These are phyloP conservation scores for Pichia inconspicua DNA, from an alignment of 1,139 yeast genomes.

Conservation along the genomic window DNA sequence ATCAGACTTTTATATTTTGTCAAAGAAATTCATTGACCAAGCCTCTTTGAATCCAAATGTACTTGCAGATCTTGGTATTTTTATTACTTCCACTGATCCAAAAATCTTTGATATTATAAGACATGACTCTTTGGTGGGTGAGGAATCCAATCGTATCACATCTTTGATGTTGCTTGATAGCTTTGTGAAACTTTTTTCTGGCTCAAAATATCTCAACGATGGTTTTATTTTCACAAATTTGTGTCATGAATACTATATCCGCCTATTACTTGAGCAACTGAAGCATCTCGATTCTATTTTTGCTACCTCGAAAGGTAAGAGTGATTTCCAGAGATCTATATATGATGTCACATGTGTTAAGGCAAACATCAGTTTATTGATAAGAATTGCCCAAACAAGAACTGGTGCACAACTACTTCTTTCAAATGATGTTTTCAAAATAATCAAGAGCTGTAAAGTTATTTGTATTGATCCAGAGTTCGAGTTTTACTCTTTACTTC, in stretches of 20 bases:
- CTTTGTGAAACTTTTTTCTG: constrained; percentile 49
- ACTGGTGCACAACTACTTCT: constrained; percentile 69
- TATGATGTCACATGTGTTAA: constrained; percentile 75
- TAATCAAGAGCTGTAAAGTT: constrained; percentile 50
- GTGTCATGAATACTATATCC: constrained; percentile 57
- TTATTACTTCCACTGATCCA: constrained; percentile 53
- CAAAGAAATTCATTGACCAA: constrained; percentile 57
- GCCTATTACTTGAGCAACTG: constrained; percentile 57
- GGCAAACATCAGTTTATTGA: constrained; percentile 58
- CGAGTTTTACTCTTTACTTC: constrained; percentile 32
- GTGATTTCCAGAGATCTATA: constrained; percentile 41
- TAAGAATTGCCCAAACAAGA: constrained; percentile 69
- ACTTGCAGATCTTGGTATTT: constrained; percentile 41
- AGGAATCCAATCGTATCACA: constrained; percentile 70
- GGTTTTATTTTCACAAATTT: constrained; percentile 54
- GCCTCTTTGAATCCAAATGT: constrained; percentile 35
- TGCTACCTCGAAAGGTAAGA: constrained; percentile 24
- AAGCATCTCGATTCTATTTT: constrained; percentile 59
- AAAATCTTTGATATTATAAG: constrained; percentile 58
- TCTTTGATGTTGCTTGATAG: constrained; percentile 69
- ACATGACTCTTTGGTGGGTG: constrained; percentile 74
- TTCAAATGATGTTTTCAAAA: constrained; percentile 64
- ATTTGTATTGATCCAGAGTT: constrained; percentile 71
- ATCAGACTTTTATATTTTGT: constrained; percentile 69
- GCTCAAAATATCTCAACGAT: constrained; percentile 31